Evolutionary conservation across 202 grass and related monocot genomes (phyloP), one percentile per base, ranked within the genome.

Genomic region (Panicum virgatum): DNA sequence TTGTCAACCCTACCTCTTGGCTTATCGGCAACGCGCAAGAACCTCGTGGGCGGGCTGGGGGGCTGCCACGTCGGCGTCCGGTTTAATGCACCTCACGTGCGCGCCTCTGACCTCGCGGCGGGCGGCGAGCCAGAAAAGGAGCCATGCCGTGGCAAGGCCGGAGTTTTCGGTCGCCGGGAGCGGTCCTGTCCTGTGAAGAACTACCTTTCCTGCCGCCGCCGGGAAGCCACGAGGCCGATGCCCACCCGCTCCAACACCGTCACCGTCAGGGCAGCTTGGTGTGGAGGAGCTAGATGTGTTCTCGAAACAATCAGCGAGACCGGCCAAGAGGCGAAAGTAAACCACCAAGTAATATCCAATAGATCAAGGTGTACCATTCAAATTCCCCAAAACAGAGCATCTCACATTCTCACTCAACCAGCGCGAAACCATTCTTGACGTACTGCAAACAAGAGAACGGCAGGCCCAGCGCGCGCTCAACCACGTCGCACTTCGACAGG

Each of bases 341-440:
- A 80, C 19, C 15, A 19, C 65, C 7, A 25, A 14, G 12, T 23
- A 50, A 5, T 26, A 9, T 13, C 8, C 46, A 30, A 60, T 5
- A 20, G 9, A 76, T 16, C 53, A 61, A 82, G 25, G 7, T 3
- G 15, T 36, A 47, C 0, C 12, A 2, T 7, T 52, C 1, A 66
- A 26, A 52, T 15, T 78, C 76, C 12, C 25, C 2, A 25, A 25
- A 10, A 38, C 38, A 50, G 0, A 6, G 9, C 40, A 56, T 2
- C 87, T 97, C 75, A 97, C 12, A 89, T 85, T 2, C 87, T 97
- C 75, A 97, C 12, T 91, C 87, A 72, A 93, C 69, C 54, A 93
- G 74, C 48, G 58, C 59, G 57, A 95, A 90, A 9, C 92, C 89
- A 18, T 79, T 96, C 70, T 92, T 96, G 73, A 96, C 37, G 39